Base-by-base conservation (phyloP, 176 grass and related monocot species). In the Coix lacrymajobi region DNA sequence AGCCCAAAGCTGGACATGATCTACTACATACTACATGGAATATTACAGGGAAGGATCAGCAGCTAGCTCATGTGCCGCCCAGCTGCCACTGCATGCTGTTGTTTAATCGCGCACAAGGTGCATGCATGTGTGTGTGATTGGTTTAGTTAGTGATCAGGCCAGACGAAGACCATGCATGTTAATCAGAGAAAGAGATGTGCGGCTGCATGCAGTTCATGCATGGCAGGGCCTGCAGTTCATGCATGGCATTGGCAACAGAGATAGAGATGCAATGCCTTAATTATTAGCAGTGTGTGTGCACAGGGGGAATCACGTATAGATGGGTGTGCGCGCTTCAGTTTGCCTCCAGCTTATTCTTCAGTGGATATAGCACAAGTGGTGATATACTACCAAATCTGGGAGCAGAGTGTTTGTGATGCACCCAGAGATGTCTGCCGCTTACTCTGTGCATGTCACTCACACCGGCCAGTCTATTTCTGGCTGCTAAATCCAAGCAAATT, bases 11-110 rank as follows among this genome's bases (percentile, higher is more conserved):
- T 77, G 63, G 73, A 46, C 63, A 63, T 29, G 69, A 71, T 39
- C 29, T 3, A 62, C 30, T 19, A n/a, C n/a, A n/a, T n/a, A n/a
- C n/a, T n/a, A n/a, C n/a, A 87, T 24, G 79, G 79, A 83, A 83
- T 71, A 71, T 82, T 67, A 52, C 79, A 77, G 62, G 65, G 24
- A 65, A 83, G 7, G 30, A 77, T 48, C 62, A 52, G 17, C 17
- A 66, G 31, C 58, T 11, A 56, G 60, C 25, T 7, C 38, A 82
- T 76, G 85, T 71, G 73, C 30, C 63, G 40, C 63, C 16, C 73
- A 52, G 40, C 49, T n/a, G 29, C 40, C 39, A 16, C 34, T 52
- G 28, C 13, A 67, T 16, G 39, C 17, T 36, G 29, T 43, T 41
- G 11, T 29, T 22, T 22, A 62, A 48, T 28, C 39, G 16, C 4